Percentiles rank a stretch among this genome's conserved stretches.
Evolutionary conservation across 345 rosid genomes (phyloP).

Genomic region (Cardamine chenopodiifolia): DNA sequence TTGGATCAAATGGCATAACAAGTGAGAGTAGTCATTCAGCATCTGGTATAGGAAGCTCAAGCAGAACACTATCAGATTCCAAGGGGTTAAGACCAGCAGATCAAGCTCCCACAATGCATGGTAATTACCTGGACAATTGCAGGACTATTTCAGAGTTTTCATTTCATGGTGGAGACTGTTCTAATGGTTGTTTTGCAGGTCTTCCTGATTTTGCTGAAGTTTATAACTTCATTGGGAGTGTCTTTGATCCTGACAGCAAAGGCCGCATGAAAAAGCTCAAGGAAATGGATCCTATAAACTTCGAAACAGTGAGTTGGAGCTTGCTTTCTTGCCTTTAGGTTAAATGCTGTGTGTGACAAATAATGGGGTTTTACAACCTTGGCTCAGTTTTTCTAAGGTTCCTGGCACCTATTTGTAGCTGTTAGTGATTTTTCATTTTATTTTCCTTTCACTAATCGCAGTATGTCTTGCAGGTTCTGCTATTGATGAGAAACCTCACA

Average conservation of each 20-base stretch:
- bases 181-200: slow-evolving; percentile 53
- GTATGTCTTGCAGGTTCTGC: slow-evolving; percentile 60
- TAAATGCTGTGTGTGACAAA: slow-evolving; percentile 10
- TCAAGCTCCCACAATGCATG: slow-evolving; percentile 37
- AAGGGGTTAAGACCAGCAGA: slow-evolving; percentile 14
- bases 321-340: slow-evolving; percentile 12
- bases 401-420: slow-evolving; percentile 6
- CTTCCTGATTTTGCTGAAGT: slow-evolving; percentile 90
- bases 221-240: slow-evolving; percentile 81
- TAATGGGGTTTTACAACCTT: not conserved
- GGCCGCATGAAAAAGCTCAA: slow-evolving; percentile 80
- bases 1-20: slow-evolving; percentile 44
- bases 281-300: slow-evolving; percentile 90
- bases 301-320: slow-evolving; percentile 78
- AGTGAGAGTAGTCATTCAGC: slow-evolving; percentile 55
- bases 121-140: slow-evolving; percentile 19
- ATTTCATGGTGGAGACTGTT: slow-evolving; percentile 6
- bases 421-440: slow-evolving; percentile 7
- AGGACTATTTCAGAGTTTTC: not conserved
- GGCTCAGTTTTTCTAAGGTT: slow-evolving; percentile 1
- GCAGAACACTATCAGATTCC: slow-evolving; percentile 34
- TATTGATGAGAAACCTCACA: slow-evolving; percentile 95
- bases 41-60: slow-evolving; percentile 46
- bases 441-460: slow-evolving; percentile 26
- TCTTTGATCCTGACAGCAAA: slow-evolving; percentile 68